phyloP scores from a whole-genome alignment of 2,329 filamentous ascomycete genomes.

The Aspergillus uvarum region DNA sequence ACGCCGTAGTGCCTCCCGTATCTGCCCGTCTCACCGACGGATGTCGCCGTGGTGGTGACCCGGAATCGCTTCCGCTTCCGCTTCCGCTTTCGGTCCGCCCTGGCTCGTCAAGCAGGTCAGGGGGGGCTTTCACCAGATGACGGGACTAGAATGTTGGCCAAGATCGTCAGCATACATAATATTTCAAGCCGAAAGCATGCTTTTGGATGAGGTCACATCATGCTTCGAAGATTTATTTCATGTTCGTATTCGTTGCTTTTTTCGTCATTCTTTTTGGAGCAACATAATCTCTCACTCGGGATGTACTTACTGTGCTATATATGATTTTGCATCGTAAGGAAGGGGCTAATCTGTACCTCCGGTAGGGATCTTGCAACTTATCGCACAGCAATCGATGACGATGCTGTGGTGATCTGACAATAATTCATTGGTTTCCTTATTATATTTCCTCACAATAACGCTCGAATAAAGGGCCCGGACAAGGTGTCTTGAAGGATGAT shows the following conservation, averaged over 20 bases:
- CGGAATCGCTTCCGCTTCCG: slow-evolving; percentile 18
- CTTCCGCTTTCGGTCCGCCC: slow-evolving; percentile 9
- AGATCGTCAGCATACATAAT: background rate
- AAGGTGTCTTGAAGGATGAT: background rate
- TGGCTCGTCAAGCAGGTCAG: background rate
- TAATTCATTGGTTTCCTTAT: background rate
- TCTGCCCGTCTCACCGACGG: background rate
- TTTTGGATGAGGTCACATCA: background rate
- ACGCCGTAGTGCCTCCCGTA: background rate
- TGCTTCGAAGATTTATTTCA: background rate
- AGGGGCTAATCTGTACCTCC: too few species aligned
- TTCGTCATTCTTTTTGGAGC: too few species aligned
- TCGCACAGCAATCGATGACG: too few species aligned
- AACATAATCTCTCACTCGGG: too few species aligned
- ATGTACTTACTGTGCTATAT: too few species aligned
- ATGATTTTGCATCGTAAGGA: too few species aligned
- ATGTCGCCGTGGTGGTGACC: background rate
- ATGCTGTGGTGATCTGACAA: too few species aligned
- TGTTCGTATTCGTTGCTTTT: too few species aligned
- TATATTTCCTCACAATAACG: background rate
- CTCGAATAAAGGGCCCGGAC: background rate
- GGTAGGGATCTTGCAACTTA: background rate
- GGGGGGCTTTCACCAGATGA: background rate
- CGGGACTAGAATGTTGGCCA: background rate
- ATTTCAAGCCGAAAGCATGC: too few species aligned